phyloP scores from a whole-genome alignment of 2,329 filamentous ascomycete genomes.

The Pseudocercospora vitis region DNA sequence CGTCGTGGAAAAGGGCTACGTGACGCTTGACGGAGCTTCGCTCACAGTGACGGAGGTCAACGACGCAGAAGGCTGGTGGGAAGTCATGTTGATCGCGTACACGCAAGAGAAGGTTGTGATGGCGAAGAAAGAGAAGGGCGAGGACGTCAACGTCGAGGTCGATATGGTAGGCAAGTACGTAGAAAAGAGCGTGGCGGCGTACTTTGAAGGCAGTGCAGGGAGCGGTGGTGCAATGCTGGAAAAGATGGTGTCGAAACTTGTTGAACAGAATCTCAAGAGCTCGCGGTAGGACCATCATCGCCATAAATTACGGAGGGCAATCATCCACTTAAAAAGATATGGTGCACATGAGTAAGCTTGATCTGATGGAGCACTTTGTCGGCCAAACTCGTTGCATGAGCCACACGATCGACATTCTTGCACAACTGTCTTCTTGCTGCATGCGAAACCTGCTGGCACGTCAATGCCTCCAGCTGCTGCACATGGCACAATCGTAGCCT shows the following conservation, averaged over 20 bases:
- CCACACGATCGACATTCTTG: background rate
- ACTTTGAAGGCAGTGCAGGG: constrained; percentile 61
- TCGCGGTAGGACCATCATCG: constrained; percentile 15
- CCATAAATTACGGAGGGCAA: too few species aligned
- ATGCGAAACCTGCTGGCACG: background rate
- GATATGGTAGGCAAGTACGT: constrained; percentile 85
- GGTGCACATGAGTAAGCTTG: too few species aligned
- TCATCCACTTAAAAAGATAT: too few species aligned
- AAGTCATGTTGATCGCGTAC: constrained; percentile 97
- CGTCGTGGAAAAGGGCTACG: constrained; percentile 93
- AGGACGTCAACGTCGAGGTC: constrained; percentile 88
- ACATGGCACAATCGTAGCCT: background rate
- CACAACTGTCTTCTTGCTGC: background rate
- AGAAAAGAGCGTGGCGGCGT: constrained; percentile 83
- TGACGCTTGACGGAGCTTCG: constrained; percentile 91
- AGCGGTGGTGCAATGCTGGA: constrained; percentile 53
- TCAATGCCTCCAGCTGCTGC: background rate
- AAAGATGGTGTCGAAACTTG: constrained; percentile 63
- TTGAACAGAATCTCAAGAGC: constrained; percentile 63
- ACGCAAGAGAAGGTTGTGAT: constrained; percentile 90
- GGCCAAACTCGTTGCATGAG: background rate
- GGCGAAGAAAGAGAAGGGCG: constrained; percentile 73
- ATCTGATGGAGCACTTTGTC: too few species aligned
- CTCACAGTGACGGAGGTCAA: constrained; percentile 86
- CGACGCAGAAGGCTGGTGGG: constrained; percentile 81